phyloP scores from a whole-genome alignment of 495 filamentous ascomycete genomes.

The Podospora australis region DNA sequence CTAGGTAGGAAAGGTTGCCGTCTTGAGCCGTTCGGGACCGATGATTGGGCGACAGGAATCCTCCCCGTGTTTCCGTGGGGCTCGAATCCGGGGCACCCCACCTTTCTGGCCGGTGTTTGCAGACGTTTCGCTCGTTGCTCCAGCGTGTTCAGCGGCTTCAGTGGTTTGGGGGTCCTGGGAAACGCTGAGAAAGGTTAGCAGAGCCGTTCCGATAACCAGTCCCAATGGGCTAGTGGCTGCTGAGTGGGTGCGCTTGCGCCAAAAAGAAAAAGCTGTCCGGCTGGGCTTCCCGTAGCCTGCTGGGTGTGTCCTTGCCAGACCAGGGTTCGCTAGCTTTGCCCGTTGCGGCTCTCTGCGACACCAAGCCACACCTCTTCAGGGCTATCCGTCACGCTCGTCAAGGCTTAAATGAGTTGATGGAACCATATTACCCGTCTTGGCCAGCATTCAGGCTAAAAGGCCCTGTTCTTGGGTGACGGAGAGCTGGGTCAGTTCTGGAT shows the following conservation, averaged over 20 bases:
- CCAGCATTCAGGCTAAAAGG: constrained; percentile 20
- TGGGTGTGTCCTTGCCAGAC: constrained; percentile 1
- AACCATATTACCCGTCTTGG: constrained; percentile 23
- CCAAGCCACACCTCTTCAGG: too few relatives aligned
- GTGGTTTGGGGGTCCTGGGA: neutral
- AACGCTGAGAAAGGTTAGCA: constrained; percentile 6
- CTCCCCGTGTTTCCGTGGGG: constrained; percentile 14
- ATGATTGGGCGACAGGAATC: constrained; percentile 14
- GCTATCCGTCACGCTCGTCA: too few relatives aligned
- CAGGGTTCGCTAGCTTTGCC: neutral
- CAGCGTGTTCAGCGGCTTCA: too few relatives aligned
- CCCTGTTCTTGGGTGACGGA: constrained; percentile 2
- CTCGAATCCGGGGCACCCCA: neutral
- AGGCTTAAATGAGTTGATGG: too few relatives aligned
- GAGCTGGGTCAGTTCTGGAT: neutral
- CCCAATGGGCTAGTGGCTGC: neutral
- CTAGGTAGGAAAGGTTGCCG: neutral
- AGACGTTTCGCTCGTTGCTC: neutral
- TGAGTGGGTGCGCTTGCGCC: constrained; percentile 1
- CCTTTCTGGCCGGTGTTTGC: neutral
- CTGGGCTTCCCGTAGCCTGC: constrained; percentile 1
- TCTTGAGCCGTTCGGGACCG: neutral
- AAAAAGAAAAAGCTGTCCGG: neutral
- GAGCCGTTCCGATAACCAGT: constrained; percentile 4
- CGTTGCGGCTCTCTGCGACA: neutral